A percentile compares a stretch with the other conserved stretches of the same genome.
Evolutionary conservation across 2,329 filamentous ascomycete genomes (phyloP).

Genomic region (Exserohilum rostratum): DNA sequence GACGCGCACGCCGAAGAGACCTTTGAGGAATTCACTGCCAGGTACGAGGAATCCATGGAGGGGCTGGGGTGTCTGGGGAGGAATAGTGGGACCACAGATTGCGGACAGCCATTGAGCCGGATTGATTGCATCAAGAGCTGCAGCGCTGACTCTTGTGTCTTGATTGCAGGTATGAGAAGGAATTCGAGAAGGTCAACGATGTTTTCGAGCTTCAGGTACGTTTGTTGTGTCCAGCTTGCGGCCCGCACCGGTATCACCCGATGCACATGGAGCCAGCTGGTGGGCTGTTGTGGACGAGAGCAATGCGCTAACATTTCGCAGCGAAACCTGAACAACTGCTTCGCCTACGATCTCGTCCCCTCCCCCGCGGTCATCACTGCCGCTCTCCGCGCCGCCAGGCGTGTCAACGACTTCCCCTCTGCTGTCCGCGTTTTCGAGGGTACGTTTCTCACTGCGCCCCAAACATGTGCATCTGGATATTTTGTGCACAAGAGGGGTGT

Average conservation of each 20-base stretch:
- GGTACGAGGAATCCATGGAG: constrained; percentile 64
- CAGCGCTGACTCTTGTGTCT: constrained; percentile 35
- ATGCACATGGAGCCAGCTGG: constrained; percentile 13
- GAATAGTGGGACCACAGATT: constrained; percentile 21
- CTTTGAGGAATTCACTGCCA: constrained; percentile 97
- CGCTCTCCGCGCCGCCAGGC: constrained; percentile 88
- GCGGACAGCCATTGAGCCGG: constrained; percentile 37
- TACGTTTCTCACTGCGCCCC: constrained; percentile 54
- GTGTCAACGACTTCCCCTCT: constrained; percentile 98
- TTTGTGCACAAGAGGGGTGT: background rate
- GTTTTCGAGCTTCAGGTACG: constrained; percentile 99
- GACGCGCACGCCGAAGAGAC: constrained; percentile 87
- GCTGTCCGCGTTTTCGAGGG: constrained; percentile 98
- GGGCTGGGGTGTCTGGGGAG: constrained; percentile 19
- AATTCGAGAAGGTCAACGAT: constrained; percentile 96
- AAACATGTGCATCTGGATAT: background rate
- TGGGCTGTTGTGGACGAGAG: background rate
- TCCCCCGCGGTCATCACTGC: constrained; percentile 88
- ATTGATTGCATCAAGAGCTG: constrained; percentile 27
- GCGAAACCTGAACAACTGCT: constrained; percentile 99
- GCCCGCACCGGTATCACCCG: constrained; percentile 23
- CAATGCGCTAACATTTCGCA: constrained; percentile 47
- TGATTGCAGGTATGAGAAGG: constrained; percentile 88
- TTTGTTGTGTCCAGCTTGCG: constrained; percentile 17
- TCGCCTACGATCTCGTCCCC: constrained; percentile 99